A percentile compares a stretch with the other conserved stretches of the same genome.
These are phyloP conservation scores for Fusarium transvaalense DNA, from an alignment of 2,329 filamentous ascomycete genomes.

Conservation along the genomic window DNA sequence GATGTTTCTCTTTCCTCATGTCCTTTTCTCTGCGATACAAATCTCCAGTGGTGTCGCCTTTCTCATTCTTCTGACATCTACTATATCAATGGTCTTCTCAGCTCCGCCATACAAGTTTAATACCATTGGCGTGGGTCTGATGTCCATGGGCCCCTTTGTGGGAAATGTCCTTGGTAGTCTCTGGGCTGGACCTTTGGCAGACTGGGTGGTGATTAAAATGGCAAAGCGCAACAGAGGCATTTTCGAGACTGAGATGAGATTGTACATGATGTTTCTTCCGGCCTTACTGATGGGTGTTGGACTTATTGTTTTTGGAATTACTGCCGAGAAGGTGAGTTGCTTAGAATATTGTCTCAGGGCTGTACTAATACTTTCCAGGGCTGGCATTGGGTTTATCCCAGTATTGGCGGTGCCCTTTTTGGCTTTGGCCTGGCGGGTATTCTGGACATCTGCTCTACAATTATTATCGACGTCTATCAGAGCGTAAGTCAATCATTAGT, in stretches of 20 bases:
- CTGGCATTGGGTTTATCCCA: conserved; percentile 58
- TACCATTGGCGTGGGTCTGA: conserved; percentile 45
- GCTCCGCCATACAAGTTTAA: conserved; percentile 51
- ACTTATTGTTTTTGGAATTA: conserved; percentile 55
- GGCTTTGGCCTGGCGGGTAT: conserved; percentile 55
- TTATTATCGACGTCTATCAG: conserved; percentile 54
- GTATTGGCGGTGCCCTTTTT: conserved; percentile 53
- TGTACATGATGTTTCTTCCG: conserved; percentile 50
- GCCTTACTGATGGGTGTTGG: conserved; percentile 52
- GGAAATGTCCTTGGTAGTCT: conserved; percentile 55
- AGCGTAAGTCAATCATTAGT: conserved; percentile 7
- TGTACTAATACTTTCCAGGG: conserved; percentile 46
- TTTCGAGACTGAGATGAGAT: conserved; percentile 60
- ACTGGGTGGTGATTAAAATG: conserved; percentile 54
- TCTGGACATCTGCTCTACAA: conserved; percentile 52
- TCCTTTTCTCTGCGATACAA: conserved; percentile 56
- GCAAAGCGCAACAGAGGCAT: conserved; percentile 55
- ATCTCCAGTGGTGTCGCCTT: conserved; percentile 49
- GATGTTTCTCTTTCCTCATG: conserved; percentile 52
- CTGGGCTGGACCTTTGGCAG: conserved; percentile 56
- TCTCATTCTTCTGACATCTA: conserved; percentile 43
- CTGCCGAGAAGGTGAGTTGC: conserved; percentile 50
- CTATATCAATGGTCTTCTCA: conserved; percentile 53
- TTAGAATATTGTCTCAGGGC: rapidly evolving
- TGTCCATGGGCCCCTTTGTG: conserved; percentile 50